Evolutionary conservation across 2,329 filamentous ascomycete genomes (phyloP).

Genomic region (Pseudogymnoascus destructans): DNA sequence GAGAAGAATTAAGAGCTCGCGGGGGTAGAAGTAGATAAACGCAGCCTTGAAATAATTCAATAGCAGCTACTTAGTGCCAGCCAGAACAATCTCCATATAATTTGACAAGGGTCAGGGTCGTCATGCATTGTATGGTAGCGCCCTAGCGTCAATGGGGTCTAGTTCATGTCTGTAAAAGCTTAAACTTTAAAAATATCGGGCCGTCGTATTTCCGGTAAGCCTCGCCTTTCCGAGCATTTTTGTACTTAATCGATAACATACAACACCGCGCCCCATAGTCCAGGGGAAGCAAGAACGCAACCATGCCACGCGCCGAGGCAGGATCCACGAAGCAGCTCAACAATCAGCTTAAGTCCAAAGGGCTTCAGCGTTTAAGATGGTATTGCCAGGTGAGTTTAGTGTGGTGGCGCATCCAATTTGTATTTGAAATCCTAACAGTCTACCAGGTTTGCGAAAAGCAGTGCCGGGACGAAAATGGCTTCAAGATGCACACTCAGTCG

Average conservation of each 20-base stretch:
- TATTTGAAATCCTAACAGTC: constrained; percentile 11
- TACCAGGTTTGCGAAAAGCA: constrained; percentile 62
- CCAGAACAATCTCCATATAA: background rate
- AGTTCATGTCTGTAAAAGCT: background rate
- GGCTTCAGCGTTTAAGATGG: constrained; percentile 71
- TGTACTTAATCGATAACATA: background rate
- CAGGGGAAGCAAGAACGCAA: background rate
- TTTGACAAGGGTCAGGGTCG: background rate
- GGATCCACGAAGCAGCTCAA: constrained; percentile 81
- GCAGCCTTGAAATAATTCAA: background rate
- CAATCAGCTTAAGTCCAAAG: constrained; percentile 81
- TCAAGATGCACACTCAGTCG: constrained; percentile 75
- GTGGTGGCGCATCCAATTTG: background rate
- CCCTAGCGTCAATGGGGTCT: background rate
- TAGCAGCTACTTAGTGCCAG: background rate
- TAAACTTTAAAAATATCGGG: background rate
- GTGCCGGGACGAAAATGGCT: constrained; percentile 76
- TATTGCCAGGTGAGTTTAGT: constrained; percentile 55
- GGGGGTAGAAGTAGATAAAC: background rate
- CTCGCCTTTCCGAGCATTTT: background rate
- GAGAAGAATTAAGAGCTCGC: background rate
- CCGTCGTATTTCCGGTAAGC: background rate
- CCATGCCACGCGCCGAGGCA: constrained; percentile 83
- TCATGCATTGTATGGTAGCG: background rate
- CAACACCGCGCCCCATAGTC: background rate